Conservation (phyloP, 2,329 filamentous ascomycete genomes). For the Aspergillus versicolor region DNA sequence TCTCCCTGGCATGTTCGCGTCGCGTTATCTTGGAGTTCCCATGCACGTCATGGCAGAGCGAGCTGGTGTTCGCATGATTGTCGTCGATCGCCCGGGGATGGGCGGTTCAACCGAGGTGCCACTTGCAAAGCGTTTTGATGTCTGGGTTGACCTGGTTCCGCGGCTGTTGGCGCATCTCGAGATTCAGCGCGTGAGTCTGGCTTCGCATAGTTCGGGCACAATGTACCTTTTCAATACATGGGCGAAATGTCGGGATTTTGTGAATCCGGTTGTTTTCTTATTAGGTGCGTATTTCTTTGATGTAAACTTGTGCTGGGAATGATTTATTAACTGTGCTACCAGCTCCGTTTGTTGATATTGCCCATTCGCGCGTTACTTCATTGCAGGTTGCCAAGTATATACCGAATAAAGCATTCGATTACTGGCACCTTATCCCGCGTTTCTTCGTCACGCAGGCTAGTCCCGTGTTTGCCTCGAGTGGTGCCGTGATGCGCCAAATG, state of each 20-base stretch:
- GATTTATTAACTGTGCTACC: too few species aligned
- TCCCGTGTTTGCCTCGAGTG: conserved; percentile 24
- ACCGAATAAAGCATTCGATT: conserved; percentile 22
- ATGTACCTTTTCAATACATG: conserved; percentile 45
- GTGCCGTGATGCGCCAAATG: conserved; percentile 14
- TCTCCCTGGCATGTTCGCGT: conserved; percentile 29
- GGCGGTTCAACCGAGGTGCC: conserved; percentile 44
- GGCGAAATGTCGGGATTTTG: conserved; percentile 10
- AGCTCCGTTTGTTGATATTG: conserved; percentile 46
- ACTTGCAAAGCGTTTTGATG: conserved; percentile 34
- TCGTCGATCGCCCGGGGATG: conserved; percentile 26
- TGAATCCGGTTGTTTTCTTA: conserved; percentile 11
- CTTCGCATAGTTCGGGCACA: conserved; percentile 44
- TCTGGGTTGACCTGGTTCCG: conserved; percentile 45
- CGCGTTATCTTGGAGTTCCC: conserved; percentile 23
- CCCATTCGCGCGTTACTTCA: conserved; percentile 32
- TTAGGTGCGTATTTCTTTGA: conserved; percentile 13
- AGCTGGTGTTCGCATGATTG: conserved; percentile 23
- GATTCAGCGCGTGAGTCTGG: conserved; percentile 32
- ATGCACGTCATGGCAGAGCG: conserved; percentile 24
- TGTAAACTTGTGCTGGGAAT: too few species aligned
- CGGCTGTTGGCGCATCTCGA: conserved; percentile 36
- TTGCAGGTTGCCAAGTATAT: conserved; percentile 28
- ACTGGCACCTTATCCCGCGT: conserved; percentile 30
- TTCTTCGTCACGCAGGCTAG: conserved; percentile 24